Percentiles rank a stretch among this genome's conserved stretches.
Evolutionary conservation across 768 basidiomycete species (phyloP).

Genomic region (Kwoniella bestiolae): DNA sequence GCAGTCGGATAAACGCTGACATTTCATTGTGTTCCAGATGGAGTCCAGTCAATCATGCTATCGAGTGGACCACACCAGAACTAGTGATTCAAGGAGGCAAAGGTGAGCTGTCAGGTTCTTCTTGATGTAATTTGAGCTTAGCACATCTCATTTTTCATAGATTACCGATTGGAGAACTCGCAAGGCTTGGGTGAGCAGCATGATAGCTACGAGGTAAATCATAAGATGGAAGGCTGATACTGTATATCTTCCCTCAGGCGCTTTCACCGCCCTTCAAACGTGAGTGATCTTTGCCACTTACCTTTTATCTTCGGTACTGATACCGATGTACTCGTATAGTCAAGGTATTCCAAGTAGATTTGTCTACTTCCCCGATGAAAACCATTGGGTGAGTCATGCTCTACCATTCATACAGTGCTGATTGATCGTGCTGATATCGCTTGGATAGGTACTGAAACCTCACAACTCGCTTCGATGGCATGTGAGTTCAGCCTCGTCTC

Average conservation of each 20-base stretch:
- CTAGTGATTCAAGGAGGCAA: constrained; percentile 83
- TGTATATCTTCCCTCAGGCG: constrained; percentile 58
- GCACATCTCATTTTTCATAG: constrained; percentile 50
- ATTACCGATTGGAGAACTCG: constrained; percentile 82
- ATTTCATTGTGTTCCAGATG: constrained; percentile 59
- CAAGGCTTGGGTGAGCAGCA: constrained; percentile 67
- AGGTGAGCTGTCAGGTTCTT: constrained; percentile 23
- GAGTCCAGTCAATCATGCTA: constrained; percentile 79
- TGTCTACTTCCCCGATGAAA: constrained; percentile 51
- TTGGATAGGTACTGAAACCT: constrained; percentile 62
- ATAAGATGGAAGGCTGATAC: background rate
- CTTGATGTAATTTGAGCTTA: background rate
- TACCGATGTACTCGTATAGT: constrained; percentile 64
- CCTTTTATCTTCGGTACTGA: constrained; percentile 59
- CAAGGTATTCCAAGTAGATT: constrained; percentile 48
- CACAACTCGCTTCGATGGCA: constrained; percentile 70
- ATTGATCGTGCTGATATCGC: constrained; percentile 57
- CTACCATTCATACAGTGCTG: constrained; percentile 60
- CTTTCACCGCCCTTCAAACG: constrained; percentile 77
- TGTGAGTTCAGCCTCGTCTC: constrained; percentile 28
- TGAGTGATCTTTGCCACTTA: constrained; percentile 18
- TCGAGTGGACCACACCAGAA: constrained; percentile 84
- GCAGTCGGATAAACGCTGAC: background rate
- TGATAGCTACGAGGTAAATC: too few species aligned
- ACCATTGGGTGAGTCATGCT: constrained; percentile 61